phyloP scores from a whole-genome alignment of 139 green algal genomes.

The Spirogloea muscicola region DNA sequence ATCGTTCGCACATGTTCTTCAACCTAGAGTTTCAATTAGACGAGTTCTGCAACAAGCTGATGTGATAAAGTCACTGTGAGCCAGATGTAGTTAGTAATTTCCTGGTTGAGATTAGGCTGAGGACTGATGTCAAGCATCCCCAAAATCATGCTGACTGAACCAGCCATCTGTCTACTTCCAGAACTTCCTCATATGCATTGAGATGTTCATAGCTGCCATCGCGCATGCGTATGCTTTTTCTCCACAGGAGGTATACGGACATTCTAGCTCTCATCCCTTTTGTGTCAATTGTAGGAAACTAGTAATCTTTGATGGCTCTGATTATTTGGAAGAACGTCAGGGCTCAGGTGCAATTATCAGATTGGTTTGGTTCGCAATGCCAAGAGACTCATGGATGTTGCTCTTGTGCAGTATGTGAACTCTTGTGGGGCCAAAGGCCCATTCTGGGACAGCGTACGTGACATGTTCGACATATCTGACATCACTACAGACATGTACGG shows the following conservation, averaged over 20 bases:
- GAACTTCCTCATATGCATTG: conserved; percentile 91
- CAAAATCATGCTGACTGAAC: no score
- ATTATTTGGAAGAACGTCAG: conserved; percentile 1
- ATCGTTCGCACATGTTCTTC: not conserved
- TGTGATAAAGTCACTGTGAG: not conserved
- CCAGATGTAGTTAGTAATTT: no score
- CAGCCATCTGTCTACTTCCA: no score
- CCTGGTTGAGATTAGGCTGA: no score
- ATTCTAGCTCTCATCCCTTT: not conserved
- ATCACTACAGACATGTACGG: conserved; percentile 50
- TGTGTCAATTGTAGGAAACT: not conserved
- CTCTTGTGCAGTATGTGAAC: conserved; percentile 66
- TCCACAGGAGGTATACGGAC: conserved; percentile 33
- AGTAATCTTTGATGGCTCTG: not conserved
- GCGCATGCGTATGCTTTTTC: conserved; percentile 88
- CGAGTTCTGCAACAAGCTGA: not conserved
- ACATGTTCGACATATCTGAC: conserved; percentile 82
- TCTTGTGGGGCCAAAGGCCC: conserved; percentile 50
- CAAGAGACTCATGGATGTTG: not conserved
- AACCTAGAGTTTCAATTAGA: not conserved
- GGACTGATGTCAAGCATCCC: no score
- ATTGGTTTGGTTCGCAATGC: not conserved
- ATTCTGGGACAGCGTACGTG: conserved; percentile 69
- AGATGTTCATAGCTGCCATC: conserved; percentile 93
- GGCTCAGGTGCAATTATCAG: not conserved